Percentiles rank a stretch among this genome's conserved stretches.
phyloP scores from a whole-genome alignment of 2,329 filamentous ascomycete species.

The Xylariaceae sp. region DNA sequence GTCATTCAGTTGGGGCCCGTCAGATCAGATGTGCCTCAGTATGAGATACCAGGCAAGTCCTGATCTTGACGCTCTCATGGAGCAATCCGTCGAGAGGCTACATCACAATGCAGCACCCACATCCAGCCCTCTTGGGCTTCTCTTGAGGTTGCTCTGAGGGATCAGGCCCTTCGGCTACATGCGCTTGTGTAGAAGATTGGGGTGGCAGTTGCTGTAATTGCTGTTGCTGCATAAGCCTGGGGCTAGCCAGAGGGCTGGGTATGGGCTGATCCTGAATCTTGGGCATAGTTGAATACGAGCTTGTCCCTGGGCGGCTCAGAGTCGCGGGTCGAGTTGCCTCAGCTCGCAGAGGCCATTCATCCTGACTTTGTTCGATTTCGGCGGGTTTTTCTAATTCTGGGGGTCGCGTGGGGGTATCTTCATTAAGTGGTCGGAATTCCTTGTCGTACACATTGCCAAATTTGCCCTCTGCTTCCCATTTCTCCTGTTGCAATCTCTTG shows the following conservation, averaged over 20 bases:
- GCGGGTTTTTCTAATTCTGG: conserved; percentile 40
- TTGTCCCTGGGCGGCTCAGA: conserved; percentile 39
- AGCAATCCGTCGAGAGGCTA: conserved; percentile 34
- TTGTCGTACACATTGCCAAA: conserved; percentile 82
- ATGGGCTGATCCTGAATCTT: conserved; percentile 47
- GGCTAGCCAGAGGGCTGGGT: conserved; percentile 39
- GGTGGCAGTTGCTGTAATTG: conserved; percentile 43
- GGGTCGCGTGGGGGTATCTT: conserved; percentile 49
- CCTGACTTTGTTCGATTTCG: conserved; percentile 31
- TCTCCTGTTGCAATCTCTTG: conserved; percentile 84
- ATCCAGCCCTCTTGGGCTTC: conserved; percentile 54
- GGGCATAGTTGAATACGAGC: conserved; percentile 61
- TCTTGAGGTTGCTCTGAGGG: conserved; percentile 47
- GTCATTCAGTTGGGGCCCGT: conserved; percentile 13
- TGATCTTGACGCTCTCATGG: too few species aligned
- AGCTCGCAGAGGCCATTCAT: conserved; percentile 58
- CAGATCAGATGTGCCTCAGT: conserved; percentile 2
- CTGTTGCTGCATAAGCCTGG: conserved; percentile 39
- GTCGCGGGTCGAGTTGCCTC: conserved; percentile 45
- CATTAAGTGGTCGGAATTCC: conserved; percentile 78
- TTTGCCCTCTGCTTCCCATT: conserved; percentile 90
- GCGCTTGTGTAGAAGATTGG: conserved; percentile 13
- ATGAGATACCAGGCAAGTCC: too few species aligned
- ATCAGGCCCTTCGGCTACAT: conserved; percentile 36
- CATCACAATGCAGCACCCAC: conserved; percentile 73